Evolutionary conservation across 73 alveolate species (phyloP).

Genomic region (Symbiodinium natans): DNA sequence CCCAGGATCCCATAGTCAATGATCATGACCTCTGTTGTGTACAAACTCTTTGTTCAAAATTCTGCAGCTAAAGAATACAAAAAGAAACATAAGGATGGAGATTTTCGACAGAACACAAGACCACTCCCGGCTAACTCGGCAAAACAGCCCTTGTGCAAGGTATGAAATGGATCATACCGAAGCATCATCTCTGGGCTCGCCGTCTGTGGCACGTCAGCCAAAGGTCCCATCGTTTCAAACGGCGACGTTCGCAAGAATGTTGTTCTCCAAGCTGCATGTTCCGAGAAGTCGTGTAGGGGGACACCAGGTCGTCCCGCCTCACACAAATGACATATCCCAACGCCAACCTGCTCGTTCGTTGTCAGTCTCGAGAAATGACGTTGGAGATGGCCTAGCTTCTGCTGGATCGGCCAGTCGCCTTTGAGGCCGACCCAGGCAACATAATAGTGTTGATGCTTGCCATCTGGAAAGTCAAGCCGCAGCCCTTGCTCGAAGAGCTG

Average conservation of each 20-base stretch:
- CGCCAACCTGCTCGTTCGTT: not conserved
- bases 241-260: not conserved
- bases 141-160: slow-evolving; percentile 30
- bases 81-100: not conserved
- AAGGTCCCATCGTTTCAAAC: not conserved
- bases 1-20: not conserved
- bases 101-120: not conserved
- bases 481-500: not conserved
- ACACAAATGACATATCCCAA: not conserved
- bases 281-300: not conserved
- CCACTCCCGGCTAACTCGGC: slow-evolving; percentile 37
- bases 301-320: not conserved
- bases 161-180: slow-evolving; percentile 1
- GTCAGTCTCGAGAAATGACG: not conserved
- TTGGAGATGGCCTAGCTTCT: not conserved
- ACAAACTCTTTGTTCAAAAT: not conserved
- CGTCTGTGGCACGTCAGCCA: not conserved
- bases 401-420: not conserved
- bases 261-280: not conserved
- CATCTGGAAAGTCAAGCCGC: not conserved
- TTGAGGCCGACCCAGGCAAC: not conserved
- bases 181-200: not conserved
- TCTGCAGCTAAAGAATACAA: too few relatives aligned
- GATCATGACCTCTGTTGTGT: not conserved
- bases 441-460: not conserved